phyloP scores from a whole-genome alignment of 331 rosid species.

The Malus hybrid region DNA sequence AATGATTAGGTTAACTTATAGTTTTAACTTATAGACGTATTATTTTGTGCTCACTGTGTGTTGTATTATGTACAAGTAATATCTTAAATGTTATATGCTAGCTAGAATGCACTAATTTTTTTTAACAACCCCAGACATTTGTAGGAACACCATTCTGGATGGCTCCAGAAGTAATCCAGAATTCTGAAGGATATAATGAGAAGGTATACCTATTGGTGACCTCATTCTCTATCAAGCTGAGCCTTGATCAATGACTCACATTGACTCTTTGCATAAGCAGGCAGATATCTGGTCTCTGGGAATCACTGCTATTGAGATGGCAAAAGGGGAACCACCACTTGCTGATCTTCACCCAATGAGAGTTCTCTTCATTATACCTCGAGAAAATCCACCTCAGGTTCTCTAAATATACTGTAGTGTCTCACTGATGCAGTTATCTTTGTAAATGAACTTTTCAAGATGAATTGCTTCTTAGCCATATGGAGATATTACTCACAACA shows the following conservation, averaged over 20 bases:
- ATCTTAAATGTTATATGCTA: background rate
- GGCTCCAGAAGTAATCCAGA: slow-evolving; percentile 99
- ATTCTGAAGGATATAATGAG: slow-evolving; percentile 94
- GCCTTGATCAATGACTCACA: slow-evolving; percentile 18
- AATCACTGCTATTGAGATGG: slow-evolving; percentile 98
- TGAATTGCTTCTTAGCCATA: background rate
- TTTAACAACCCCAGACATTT: slow-evolving; percentile 75
- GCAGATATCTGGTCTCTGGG: slow-evolving; percentile 99
- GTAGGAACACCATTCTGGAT: slow-evolving; percentile 99
- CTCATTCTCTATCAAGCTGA: background rate
- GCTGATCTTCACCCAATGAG: slow-evolving; percentile 99
- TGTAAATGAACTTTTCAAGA: background rate
- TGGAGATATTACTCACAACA: slow-evolving; percentile 4
- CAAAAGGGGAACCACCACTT: slow-evolving; percentile 98
- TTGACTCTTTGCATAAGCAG: slow-evolving; percentile 43
- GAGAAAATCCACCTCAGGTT: slow-evolving; percentile 99
- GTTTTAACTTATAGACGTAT: background rate
- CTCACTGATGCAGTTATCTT: slow-evolving; percentile 1
- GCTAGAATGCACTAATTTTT: slow-evolving; percentile 40
- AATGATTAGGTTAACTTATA: background rate
- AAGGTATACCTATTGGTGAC: slow-evolving; percentile 52
- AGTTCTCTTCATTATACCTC: slow-evolving; percentile 96
- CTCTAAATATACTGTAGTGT: slow-evolving; percentile 5
- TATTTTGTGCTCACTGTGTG: background rate
- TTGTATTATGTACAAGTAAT: background rate